Percentiles rank a stretch among this genome's conserved stretches.
phyloP scores from a whole-genome alignment of 2,329 filamentous ascomycete species.

The Fusarium decemcellulare region DNA sequence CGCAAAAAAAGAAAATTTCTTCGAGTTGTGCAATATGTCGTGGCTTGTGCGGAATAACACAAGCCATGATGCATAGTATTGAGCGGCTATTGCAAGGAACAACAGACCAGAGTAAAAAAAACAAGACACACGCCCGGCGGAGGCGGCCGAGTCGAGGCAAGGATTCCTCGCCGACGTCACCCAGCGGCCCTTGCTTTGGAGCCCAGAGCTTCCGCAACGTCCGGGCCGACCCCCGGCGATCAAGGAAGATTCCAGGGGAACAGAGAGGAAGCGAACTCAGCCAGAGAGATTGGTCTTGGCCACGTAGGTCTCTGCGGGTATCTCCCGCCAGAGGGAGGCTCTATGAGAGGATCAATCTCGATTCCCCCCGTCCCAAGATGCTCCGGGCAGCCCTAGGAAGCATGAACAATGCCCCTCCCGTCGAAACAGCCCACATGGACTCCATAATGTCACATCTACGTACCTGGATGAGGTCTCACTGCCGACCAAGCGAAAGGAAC shows the following conservation, averaged over 20 bases:
- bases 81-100: background rate
- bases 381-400: conserved; percentile 6
- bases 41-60: conserved; percentile 17
- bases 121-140: conserved; percentile 14
- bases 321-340: background rate
- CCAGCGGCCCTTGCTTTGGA: conserved; percentile 18
- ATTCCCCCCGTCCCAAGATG: conserved; percentile 5
- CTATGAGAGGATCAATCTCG: conserved; percentile 8
- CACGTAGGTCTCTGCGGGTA: conserved; percentile 24
- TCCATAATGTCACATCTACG: conserved; percentile 21
- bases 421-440: conserved; percentile 37
- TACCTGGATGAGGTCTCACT: conserved; percentile 31
- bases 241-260: conserved; percentile 28
- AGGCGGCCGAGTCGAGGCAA: conserved; percentile 22
- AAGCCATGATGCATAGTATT: conserved; percentile 28
- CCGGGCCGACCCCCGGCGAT: conserved; percentile 35
- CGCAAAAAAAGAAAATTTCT: conserved; percentile 7
- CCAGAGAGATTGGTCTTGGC: background rate
- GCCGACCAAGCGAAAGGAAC: conserved; percentile 29
- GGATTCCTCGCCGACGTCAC: conserved; percentile 33
- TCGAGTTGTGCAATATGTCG: conserved; percentile 33
- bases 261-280: background rate
- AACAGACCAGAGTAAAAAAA: background rate
- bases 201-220: conserved; percentile 26
- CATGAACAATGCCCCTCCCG: conserved; percentile 34